phyloP scores from a whole-genome alignment of 768 basidiomycete species.

The Termitomyces sp. region DNA sequence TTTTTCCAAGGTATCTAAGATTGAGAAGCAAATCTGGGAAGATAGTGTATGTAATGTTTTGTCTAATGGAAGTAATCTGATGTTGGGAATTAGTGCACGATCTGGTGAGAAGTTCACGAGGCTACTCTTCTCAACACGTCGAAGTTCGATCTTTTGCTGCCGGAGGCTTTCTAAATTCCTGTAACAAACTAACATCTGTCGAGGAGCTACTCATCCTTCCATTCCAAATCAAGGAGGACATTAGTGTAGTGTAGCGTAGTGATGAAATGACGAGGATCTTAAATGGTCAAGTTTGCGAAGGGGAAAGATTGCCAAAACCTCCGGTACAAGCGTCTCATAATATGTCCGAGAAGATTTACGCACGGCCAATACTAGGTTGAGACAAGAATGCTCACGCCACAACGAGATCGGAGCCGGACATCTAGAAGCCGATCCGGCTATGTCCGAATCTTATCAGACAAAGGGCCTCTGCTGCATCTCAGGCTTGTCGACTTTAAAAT shows the following conservation, averaged over 20 bases:
- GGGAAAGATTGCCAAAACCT: background rate
- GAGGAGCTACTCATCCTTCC: background rate
- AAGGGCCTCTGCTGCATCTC: slow-evolving; percentile 16
- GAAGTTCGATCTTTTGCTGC: slow-evolving; percentile 11
- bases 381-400: slow-evolving; percentile 14
- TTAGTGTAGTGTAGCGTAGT: background rate
- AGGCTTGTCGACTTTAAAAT: slow-evolving; percentile 3
- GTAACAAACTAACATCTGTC: background rate
- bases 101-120: slow-evolving; percentile 5
- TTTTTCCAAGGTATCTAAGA: background rate
- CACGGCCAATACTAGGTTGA: slow-evolving; percentile 11
- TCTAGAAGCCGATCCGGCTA: slow-evolving; percentile 14
- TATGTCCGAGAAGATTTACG: slow-evolving; percentile 10
- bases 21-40: background rate
- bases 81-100: slow-evolving; percentile 11
- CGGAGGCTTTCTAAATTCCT: slow-evolving; percentile 7
- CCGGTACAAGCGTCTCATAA: background rate
- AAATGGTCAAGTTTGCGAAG: background rate
- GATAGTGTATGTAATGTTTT: background rate
- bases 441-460: slow-evolving; percentile 51
- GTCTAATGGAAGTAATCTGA: background rate
- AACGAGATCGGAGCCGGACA: slow-evolving; percentile 1
- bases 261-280: background rate
- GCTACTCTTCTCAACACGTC: slow-evolving; percentile 11
- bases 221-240: background rate